Base-by-base conservation (phyloP, 1,284 basidiomycete genomes). In the Pseudozyma pruni region DNA sequence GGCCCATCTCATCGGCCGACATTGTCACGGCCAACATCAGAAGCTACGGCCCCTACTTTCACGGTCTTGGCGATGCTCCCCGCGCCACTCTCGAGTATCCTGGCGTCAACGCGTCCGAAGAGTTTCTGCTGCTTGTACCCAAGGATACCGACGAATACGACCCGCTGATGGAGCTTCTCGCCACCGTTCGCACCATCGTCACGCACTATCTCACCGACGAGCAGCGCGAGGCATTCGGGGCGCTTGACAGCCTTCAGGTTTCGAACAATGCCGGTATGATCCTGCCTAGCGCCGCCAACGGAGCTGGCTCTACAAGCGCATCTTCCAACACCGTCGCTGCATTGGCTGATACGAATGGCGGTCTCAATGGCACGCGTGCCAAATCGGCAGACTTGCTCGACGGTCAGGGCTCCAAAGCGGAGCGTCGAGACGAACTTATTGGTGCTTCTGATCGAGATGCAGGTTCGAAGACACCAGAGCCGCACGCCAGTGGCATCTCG, bases 141-240 rank as follows among this genome's bases (percentile, higher is more conserved):
- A 67, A 70, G 19, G 75, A 77, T 34, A 23, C 51, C 2, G 79
- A 81, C 50, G 80, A 81, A 46, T 81, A 81, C 46, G 80, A 81
- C 33, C 80, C 80, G 8, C 43, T 81, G 19, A 69, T 78, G 31
- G 80, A 81, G 46, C 66, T 81, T 0, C 67, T 81, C 2, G 63
- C 73, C 1, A 62, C 73, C 7, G 76, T 81, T 4, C 43, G 68
- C 4, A 64, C 63, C 20, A 79, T 81, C 37, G 79, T 69, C 4
- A 62, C 71, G 2, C 56, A 74, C 54, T 81, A 76, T 37, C 53
- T 81, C 25, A 68, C 74, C 1, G 40, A 48, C 0, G 72, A 72
- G 34, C 67, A 74, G 34, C 61, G 54, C n/a, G 32, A 48, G 17
- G 37, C 53, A 11, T 80, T 81, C 59, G 80, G 80, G 9, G 41